Percentiles rank a stretch among this genome's conserved stretches.
Conservation (phyloP, 2,329 filamentous ascomycete species). For the Penicillium sp. region DNA sequence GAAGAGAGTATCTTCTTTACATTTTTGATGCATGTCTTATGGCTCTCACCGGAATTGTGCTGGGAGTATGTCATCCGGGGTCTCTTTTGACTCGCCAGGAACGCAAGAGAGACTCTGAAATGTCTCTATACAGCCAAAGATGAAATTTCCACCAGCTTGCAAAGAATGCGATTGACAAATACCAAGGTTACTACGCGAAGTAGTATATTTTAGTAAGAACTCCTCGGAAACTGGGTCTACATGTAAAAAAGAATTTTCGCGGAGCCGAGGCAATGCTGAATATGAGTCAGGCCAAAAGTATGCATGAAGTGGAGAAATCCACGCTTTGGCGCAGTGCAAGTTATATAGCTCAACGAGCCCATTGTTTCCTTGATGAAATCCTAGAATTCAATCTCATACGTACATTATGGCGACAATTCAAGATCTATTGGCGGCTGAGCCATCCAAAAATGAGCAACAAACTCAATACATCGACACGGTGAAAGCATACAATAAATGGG, state of each 20-base stretch:
- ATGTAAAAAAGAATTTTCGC: neutral
- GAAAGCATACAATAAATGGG: slow-evolving; percentile 43
- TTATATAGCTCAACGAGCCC: neutral
- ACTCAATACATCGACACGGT: slow-evolving; percentile 37
- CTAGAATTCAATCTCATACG: neutral
- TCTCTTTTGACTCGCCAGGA: neutral
- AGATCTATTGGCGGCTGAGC: slow-evolving; percentile 13
- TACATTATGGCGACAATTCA: slow-evolving; percentile 25
- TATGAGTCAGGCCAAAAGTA: neutral
- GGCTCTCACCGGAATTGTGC: slow-evolving; percentile 15
- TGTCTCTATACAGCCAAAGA: neutral
- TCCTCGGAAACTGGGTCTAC: too few relatives aligned
- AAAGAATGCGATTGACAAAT: too few relatives aligned
- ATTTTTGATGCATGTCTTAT: slow-evolving; percentile 38
- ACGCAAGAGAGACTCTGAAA: slow-evolving; percentile 2
- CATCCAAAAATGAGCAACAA: slow-evolving; percentile 2
- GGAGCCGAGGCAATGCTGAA: neutral
- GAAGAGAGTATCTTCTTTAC: slow-evolving; percentile 33
- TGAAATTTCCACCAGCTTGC: neutral
- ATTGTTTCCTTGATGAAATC: neutral
- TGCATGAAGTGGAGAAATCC: neutral
- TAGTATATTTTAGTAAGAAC: too few relatives aligned
- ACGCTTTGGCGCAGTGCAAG: neutral
- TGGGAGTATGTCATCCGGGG: slow-evolving; percentile 8
- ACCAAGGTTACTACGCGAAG: too few relatives aligned